A percentile compares a stretch with the other conserved stretches of the same genome.
Evolutionary conservation across 345 rosid genomes (phyloP).

Genomic region (Hibiscus mutabilis): DNA sequence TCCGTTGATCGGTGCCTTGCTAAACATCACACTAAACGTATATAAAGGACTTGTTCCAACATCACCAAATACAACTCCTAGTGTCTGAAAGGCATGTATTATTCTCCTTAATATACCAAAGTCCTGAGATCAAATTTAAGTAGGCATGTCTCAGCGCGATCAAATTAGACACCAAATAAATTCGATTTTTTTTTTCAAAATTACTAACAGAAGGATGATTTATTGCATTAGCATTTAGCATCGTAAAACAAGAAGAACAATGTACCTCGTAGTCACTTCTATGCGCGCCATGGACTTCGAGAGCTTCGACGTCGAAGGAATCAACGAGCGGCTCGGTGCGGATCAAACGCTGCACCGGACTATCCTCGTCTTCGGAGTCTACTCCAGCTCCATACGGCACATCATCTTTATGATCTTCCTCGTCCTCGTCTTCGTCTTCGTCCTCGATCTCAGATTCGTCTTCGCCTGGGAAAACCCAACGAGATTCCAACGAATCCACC

Average conservation of each 20-base stretch:
- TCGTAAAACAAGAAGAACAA: not conserved
- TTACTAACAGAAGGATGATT: not conserved
- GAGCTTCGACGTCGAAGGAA: conserved; percentile 95
- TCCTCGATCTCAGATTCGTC: conserved; percentile 66
- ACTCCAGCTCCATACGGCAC: conserved; percentile 26
- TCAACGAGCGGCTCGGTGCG: conserved; percentile 86
- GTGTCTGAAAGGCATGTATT: conserved; percentile 81
- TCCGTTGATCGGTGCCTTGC: conserved; percentile 73
- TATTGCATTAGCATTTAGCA: not conserved
- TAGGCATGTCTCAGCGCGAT: no score
- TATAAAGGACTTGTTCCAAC: conserved; percentile 98
- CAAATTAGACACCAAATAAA: not conserved
- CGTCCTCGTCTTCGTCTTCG: conserved; percentile 26
- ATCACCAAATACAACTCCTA: conserved; percentile 96
- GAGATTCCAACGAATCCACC: conserved; percentile 76
- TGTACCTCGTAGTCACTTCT: conserved; percentile 71
- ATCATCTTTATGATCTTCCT: conserved; percentile 25
- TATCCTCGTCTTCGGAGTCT: conserved; percentile 80
- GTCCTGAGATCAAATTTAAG: conserved; percentile 45
- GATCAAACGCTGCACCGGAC: conserved; percentile 65
- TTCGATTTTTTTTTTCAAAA: not conserved
- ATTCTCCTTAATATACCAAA: conserved; percentile 65
- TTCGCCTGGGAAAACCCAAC: conserved; percentile 91
- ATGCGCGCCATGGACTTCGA: conserved; percentile 79
- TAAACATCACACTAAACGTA: conserved; percentile 90